Evolutionary conservation across 1,284 basidiomycete species (phyloP), one percentile per base, ranked within the genome.

Genomic region (Agaricales sp.): DNA sequence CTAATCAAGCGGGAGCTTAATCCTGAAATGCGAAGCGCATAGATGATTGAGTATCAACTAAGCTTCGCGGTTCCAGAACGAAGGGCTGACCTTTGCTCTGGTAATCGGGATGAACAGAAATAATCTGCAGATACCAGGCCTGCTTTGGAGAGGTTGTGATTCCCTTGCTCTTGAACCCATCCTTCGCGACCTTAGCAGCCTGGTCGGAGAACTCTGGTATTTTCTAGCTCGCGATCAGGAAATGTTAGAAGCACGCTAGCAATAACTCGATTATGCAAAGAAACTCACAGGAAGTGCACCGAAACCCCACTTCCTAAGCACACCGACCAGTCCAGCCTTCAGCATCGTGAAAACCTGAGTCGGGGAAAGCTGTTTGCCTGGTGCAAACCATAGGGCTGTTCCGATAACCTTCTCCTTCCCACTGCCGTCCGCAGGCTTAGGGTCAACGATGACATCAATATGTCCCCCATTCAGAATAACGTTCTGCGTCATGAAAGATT

Each of bases 401-500:
- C n/a, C 39, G 16, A 41, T 20, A 8, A 41, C 8, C 19, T 41
- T 41, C 26, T 30, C 26, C 26, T 30, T 30, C 6, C 14, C 26
- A 14, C 26, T 30, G 14, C 26, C 26, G n/a, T n/a, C n/a, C 6
- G 19, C 39, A n/a, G 39, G 39, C 8, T 41, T 41, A 16, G 39
- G 13, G 39, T 41, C 39, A 4, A 41, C n/a, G 16, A 41, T 41
- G 6, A 41, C 19, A 16, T 41, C 39, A 16, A 41, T 41, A 20
- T 41, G 39, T 6, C 39, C 39, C 8, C 39, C 39, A 20, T 41
- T 41, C 8, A 41, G 39, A 20, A 41, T n/a, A 16, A 41, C 16
- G 39, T 41, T 41, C 39, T 41, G 39, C n/a, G 39, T 41, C 39
- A 41, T 11, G 39, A 41, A 41, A 16, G n/a, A 4, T 41, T 41